These are phyloP conservation scores for Penicillium coffeae DNA, from an alignment of 495 filamentous ascomycete genomes.

Conservation along the genomic window DNA sequence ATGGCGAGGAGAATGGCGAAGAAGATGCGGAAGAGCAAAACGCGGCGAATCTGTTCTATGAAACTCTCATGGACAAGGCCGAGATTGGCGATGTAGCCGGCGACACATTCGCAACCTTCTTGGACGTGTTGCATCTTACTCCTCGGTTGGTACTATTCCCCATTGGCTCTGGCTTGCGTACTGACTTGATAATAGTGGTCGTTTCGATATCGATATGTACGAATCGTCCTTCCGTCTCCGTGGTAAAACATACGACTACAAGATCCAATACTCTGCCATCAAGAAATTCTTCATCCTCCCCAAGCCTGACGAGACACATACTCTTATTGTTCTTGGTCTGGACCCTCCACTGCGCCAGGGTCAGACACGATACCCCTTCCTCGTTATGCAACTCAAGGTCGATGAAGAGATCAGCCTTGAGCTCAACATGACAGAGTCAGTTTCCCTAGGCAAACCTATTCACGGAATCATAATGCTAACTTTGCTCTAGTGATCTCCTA, in stretches of 20 bases:
- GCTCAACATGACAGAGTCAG: conserved; percentile 91
- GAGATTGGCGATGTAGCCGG: conserved; percentile 98
- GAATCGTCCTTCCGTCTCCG: conserved; percentile 95
- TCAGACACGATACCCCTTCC: conserved; percentile 96
- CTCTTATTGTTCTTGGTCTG: conserved; percentile 89
- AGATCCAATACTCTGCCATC: conserved; percentile 94
- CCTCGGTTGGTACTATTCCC: conserved; percentile 79
- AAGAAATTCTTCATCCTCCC: conserved; percentile 99
- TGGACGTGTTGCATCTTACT: conserved; percentile 95
- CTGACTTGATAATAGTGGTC: conserved; percentile 62
- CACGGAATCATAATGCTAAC: conserved; percentile 4
- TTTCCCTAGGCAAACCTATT: conserved; percentile 19
- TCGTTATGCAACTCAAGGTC: conserved; percentile 98
- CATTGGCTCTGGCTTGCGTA: not conserved
- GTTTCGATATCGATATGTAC: conserved; percentile 99
- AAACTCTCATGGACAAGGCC: conserved; percentile 96
- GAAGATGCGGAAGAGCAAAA: conserved; percentile 82
- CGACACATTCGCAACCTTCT: conserved; percentile 94
- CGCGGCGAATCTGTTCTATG: conserved; percentile 92
- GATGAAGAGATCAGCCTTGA: conserved; percentile 97
- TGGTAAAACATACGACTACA: conserved; percentile 99
- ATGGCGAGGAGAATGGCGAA: conserved; percentile 67
- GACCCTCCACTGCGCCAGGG: conserved; percentile 96
- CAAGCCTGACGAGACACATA: conserved; percentile 94
- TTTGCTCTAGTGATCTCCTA: conserved; percentile 50